Evolutionary conservation across 2,329 filamentous ascomycete genomes (phyloP).

Genomic region (Hypoxylon sp.): DNA sequence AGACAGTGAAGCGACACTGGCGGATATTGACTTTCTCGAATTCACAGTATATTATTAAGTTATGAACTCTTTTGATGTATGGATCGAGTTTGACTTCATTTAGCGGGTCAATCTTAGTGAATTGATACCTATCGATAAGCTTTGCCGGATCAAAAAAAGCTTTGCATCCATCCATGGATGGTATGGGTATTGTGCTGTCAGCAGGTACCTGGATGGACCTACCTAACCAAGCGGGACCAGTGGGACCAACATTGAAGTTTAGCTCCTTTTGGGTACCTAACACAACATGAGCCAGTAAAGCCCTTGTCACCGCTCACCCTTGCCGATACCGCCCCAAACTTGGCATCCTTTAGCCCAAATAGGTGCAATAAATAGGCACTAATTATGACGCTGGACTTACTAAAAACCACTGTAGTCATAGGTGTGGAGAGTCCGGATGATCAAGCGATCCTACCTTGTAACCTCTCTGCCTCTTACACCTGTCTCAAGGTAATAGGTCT

Average conservation of each 20-base stretch:
- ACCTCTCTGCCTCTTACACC: constrained; percentile 18
- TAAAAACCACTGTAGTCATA: constrained; percentile 36
- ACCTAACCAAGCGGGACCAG: constrained; percentile 10
- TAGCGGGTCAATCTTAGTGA: not conserved
- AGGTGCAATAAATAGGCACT: constrained; percentile 34
- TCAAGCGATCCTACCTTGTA: constrained; percentile 35
- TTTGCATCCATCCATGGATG: not conserved
- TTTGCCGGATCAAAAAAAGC: not conserved
- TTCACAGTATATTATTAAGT: not conserved
- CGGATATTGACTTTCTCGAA: not conserved
- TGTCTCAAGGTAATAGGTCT: constrained; percentile 38
- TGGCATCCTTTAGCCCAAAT: constrained; percentile 29
- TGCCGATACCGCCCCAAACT: constrained; percentile 32
- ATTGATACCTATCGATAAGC: constrained; percentile 15
- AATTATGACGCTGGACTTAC: constrained; percentile 46
- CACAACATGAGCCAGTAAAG: not conserved
- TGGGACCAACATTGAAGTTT: constrained; percentile 7
- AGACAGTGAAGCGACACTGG: not conserved
- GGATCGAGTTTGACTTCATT: not conserved
- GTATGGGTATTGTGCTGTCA: constrained; percentile 8
- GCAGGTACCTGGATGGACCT: constrained; percentile 23
- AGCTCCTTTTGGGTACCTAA: constrained; percentile 5
- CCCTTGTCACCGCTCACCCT: constrained; percentile 29
- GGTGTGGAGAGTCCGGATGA: constrained; percentile 37
- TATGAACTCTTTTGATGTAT: not conserved